These are phyloP conservation scores for Conticribra weissflogii DNA, from an alignment of 108 stramenopile species.

Conservation along the genomic window DNA sequence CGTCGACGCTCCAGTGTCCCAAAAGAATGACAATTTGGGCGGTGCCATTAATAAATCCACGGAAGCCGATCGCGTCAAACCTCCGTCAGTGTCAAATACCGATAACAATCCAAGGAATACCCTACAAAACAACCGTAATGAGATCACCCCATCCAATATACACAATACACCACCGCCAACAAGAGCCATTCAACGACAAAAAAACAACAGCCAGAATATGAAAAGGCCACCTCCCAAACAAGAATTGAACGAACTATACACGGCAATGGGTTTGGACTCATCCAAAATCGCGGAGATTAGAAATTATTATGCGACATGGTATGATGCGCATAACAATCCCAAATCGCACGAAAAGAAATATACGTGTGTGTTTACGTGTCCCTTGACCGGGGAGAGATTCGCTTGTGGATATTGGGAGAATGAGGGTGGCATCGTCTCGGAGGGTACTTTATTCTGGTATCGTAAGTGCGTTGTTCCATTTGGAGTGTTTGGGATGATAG, in stretches of 20 bases:
- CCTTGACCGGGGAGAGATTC: constrained; percentile 14
- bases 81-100: background rate
- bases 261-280: constrained; percentile 1
- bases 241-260: constrained; percentile 25
- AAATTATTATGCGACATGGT: constrained; percentile 11
- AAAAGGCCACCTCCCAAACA: constrained; percentile 12
- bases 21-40: background rate
- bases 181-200: background rate
- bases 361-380: constrained; percentile 21
- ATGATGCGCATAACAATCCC: background rate
- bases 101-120: too few species aligned
- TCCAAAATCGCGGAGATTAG: constrained; percentile 10
- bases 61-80: background rate
- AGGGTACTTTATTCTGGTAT: constrained; percentile 8
- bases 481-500: background rate
- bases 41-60: background rate
- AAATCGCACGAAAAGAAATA: constrained; percentile 12
- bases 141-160: background rate
- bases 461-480: constrained; percentile 11
- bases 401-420: constrained; percentile 9
- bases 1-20: background rate
- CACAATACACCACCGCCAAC: too few species aligned
- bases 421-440: background rate
- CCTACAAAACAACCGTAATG: background rate
- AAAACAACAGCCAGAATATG: background rate